Conservation (phyloP, 805 yeast species). For the Starmerella floricola region DNA sequence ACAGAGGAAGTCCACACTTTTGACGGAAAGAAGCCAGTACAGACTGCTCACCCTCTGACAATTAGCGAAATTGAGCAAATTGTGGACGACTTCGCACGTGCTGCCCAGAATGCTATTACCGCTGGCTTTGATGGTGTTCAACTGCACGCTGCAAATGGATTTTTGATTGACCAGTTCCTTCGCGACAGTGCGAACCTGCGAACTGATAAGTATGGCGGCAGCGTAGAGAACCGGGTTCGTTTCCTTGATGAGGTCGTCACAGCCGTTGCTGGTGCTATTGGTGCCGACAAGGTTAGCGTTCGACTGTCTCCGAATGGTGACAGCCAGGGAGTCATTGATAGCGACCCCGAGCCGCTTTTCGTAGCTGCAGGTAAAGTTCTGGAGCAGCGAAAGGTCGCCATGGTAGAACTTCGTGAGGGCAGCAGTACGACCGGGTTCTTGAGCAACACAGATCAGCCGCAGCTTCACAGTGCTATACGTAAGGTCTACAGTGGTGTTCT, state of each 20-base stretch:
- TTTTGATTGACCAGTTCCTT: conserved; percentile 39
- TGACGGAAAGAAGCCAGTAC: conserved; percentile 18
- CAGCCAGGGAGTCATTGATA: conserved; percentile 26
- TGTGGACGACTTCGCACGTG: conserved; percentile 36
- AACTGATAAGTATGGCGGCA: conserved; percentile 53
- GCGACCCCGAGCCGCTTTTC: conserved; percentile 28
- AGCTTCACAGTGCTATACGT: conserved; percentile 11
- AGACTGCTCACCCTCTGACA: conserved; percentile 32
- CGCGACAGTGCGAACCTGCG: conserved; percentile 38
- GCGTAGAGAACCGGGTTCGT: conserved; percentile 43
- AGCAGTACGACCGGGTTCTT: conserved; percentile 27
- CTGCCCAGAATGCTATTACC: conserved; percentile 41
- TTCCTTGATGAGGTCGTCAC: conserved; percentile 43
- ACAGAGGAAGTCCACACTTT: conserved; percentile 4
- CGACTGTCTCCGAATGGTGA: conserved; percentile 28
- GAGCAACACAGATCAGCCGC: background rate
- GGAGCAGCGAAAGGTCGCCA: conserved; percentile 35
- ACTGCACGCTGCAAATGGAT: conserved; percentile 55
- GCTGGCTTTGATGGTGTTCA: conserved; percentile 56
- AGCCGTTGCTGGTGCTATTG: conserved; percentile 39
- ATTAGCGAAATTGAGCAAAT: conserved; percentile 34
- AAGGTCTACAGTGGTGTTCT: conserved; percentile 16
- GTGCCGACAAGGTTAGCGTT: conserved; percentile 38
- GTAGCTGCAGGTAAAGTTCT: conserved; percentile 20
- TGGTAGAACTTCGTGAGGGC: conserved; percentile 37